A percentile compares a stretch with the other conserved stretches of the same genome.
phyloP scores from a whole-genome alignment of 257 asterid genomes.

The Gentiana straminea region DNA sequence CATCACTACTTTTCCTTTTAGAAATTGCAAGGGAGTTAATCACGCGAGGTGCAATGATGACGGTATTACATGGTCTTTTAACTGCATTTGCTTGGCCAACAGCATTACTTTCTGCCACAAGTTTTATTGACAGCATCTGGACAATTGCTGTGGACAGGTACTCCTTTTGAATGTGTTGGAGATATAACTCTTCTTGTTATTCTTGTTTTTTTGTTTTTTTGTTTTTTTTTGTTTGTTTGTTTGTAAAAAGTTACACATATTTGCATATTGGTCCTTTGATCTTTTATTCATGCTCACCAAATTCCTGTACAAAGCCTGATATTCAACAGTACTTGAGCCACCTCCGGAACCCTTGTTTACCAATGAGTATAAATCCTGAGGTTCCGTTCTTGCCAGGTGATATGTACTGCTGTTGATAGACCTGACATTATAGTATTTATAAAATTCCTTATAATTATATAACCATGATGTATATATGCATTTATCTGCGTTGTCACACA shows the following conservation, averaged over 20 bases:
- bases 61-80: constrained; percentile 67
- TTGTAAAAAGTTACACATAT: too few species aligned
- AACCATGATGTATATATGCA: not conserved
- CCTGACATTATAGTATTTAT: too few species aligned
- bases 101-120: constrained; percentile 56
- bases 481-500: too few species aligned
- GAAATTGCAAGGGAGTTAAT: constrained; percentile 70
- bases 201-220: not conserved
- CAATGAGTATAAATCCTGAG: too few species aligned
- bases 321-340: too few species aligned
- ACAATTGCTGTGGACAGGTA: constrained; percentile 86
- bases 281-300: too few species aligned
- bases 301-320: too few species aligned
- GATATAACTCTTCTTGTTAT: not conserved
- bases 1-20: constrained; percentile 25
- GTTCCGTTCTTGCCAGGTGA: too few species aligned
- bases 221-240: not conserved
- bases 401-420: too few species aligned
- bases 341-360: too few species aligned
- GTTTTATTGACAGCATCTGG: constrained; percentile 95
- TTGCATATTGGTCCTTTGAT: too few species aligned
- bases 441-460: too few species aligned
- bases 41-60: constrained; percentile 95
- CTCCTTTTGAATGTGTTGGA: constrained; percentile 8
- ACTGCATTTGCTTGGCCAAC: constrained; percentile 94